Evolutionary conservation across 1,284 basidiomycete species (phyloP).

Genomic region (Tetrapyrgos nigripes): DNA sequence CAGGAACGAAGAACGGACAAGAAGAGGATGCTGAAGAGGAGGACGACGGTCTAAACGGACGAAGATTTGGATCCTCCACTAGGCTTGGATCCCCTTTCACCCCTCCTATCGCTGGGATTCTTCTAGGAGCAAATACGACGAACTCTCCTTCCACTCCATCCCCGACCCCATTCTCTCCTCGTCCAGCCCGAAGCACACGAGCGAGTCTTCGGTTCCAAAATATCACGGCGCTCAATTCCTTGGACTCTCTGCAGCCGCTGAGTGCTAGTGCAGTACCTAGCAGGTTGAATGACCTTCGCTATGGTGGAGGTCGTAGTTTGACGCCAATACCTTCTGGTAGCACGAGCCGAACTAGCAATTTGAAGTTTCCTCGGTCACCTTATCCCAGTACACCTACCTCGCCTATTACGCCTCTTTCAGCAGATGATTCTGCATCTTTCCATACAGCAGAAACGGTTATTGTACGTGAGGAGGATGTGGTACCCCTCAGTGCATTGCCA

Average conservation of each 20-base stretch:
- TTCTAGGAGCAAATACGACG: no score
- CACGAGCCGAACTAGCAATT: slow-evolving; percentile 44
- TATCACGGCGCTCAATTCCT: slow-evolving; percentile 28
- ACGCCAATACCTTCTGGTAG: slow-evolving; percentile 31
- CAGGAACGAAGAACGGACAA: slow-evolving; percentile 1
- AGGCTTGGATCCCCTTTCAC: slow-evolving; percentile 20
- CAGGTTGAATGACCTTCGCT: no score
- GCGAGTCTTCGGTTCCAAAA: slow-evolving; percentile 35
- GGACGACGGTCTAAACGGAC: neutral
- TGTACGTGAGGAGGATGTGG: slow-evolving; percentile 20
- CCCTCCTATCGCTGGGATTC: neutral
- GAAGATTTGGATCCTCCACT: slow-evolving; percentile 11
- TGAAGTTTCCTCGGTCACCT: slow-evolving; percentile 42
- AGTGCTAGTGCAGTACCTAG: neutral
- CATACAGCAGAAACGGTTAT: no score
- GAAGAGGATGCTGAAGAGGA: neutral
- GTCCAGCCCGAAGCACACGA: slow-evolving; percentile 23
- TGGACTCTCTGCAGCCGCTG: slow-evolving; percentile 13
- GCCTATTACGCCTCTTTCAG: slow-evolving; percentile 28
- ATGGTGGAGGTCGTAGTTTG: no score
- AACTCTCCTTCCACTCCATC: neutral
- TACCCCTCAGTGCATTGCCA: slow-evolving; percentile 21
- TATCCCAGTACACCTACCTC: slow-evolving; percentile 27
- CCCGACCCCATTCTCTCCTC: neutral
- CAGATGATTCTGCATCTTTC: slow-evolving; percentile 15